phyloP scores from a whole-genome alignment of 176 grass and related monocot species.

The Oryza punctata region DNA sequence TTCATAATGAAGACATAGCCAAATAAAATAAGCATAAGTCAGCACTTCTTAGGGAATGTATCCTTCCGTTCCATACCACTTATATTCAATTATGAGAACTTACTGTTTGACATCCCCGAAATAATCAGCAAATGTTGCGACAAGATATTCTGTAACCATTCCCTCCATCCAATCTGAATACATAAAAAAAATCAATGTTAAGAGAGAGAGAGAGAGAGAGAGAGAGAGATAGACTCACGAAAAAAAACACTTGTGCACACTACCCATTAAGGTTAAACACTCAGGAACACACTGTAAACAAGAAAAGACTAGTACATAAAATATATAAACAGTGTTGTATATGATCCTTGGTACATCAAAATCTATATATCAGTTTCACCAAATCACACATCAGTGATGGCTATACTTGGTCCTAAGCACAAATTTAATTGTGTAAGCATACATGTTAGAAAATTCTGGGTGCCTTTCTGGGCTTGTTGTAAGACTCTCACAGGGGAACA shows the following conservation, averaged over 20 bases:
- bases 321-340: background rate
- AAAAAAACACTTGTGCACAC: conserved; percentile 10
- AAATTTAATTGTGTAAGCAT: conserved; percentile 14
- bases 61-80: conserved; percentile 6
- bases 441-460: background rate
- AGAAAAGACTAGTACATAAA: background rate
- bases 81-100: conserved; percentile 33
- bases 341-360: background rate
- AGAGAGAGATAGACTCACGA: conserved; percentile 14
- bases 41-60: conserved; percentile 7
- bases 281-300: background rate
- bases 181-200: conserved; percentile 22
- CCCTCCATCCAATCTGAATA: conserved; percentile 82
- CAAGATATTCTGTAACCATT: conserved; percentile 92
- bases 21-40: conserved; percentile 25
- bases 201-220: conserved; percentile 26
- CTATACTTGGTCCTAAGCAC: background rate
- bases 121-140: conserved; percentile 93
- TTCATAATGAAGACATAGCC: background rate
- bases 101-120: conserved; percentile 94
- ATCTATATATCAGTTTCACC: background rate
- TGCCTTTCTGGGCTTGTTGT: conserved; percentile 16
- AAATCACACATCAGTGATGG: background rate
- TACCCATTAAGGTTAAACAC: background rate
- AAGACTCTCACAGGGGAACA: background rate